Evolutionary conservation across 1,284 basidiomycete genomes (phyloP), one percentile per base, ranked within the genome.

Genomic region (Ustilago hordei): DNA sequence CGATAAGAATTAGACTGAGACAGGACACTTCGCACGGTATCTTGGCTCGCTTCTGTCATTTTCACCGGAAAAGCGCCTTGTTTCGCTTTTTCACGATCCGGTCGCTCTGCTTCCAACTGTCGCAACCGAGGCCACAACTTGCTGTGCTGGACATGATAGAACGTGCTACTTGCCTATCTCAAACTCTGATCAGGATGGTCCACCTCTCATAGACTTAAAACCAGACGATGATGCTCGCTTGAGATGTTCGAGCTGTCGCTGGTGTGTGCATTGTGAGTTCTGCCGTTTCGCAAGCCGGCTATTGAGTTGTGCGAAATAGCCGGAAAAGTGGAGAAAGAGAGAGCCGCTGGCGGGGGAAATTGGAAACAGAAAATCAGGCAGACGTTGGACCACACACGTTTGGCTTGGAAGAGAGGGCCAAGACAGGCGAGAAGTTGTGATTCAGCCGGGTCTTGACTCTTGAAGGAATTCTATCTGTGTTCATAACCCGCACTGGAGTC

Each of bases 271-370:
- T n/a, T 19, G 23, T 3, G 43, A 45, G 38, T 19, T 41, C 1
- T 5, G 28, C 50, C 32, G 50, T 52, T 19, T 6, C 7, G 43
- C 43, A 45, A 38, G 4, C 48, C 59, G 48, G 50, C 23, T 32
- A 60, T 41, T 50, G 28, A 50, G 48, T 53, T 54, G 38, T 32
- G 12, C 17, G 13, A 13, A 54, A 34, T 60, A 60, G 48, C 59
- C 58, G 59, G 59, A 60, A 53, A 60, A 38, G 59, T 53, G 36
- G 59, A 60, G 59, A 60, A 45, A 5, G 15, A 15, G 43, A 17
- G 7, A 15, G 39, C 39, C 17, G 47, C 48, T 19, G n/a, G 28
- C 19, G 28, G 50, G 38, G 48, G 31, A 43, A 53, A 50, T 59
- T 28, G 38, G 12, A 19, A 19, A 19, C 43, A 45, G 19, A 17